Evolutionary conservation across 225 moss, liverwort and hornwort species (phyloP).

Genomic region (Takakia lepidozioides): DNA sequence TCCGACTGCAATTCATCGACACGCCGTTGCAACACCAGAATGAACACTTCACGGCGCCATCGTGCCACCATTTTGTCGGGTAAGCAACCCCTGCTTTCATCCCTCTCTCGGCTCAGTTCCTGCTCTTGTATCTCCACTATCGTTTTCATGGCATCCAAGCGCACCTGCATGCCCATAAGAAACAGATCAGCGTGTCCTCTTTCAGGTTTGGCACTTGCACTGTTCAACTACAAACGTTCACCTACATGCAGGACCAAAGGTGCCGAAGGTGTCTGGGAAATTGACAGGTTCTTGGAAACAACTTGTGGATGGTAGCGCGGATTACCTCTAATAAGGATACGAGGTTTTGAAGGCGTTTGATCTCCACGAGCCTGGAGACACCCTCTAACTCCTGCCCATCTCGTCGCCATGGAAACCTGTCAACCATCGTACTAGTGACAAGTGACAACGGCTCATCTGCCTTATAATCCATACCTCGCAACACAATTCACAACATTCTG

Average conservation of each 20-base stretch:
- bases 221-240: too few species aligned
- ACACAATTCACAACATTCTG: neutral
- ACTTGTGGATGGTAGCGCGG: neutral
- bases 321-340: neutral
- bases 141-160: conserved; percentile 3
- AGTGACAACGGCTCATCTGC: neutral
- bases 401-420: neutral
- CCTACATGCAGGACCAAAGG: too few species aligned
- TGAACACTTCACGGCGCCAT: conserved; percentile 1
- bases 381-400: neutral
- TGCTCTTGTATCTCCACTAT: conserved; percentile 4
- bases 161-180: neutral
- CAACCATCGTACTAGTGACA: neutral
- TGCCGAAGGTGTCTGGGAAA: too few species aligned
- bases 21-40: conserved; percentile 1
- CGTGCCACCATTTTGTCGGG: conserved; percentile 1
- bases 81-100: neutral
- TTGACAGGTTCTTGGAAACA: neutral
- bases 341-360: conserved; percentile 3
- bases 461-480: neutral
- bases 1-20: conserved; percentile 2
- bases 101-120: conserved; percentile 2
- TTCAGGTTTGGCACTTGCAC: neutral
- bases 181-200: neutral
- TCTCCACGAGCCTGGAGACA: conserved; percentile 1